Evolutionary conservation across 1,284 basidiomycete genomes (phyloP).

Genomic region (Malassezia vespertilionis): DNA sequence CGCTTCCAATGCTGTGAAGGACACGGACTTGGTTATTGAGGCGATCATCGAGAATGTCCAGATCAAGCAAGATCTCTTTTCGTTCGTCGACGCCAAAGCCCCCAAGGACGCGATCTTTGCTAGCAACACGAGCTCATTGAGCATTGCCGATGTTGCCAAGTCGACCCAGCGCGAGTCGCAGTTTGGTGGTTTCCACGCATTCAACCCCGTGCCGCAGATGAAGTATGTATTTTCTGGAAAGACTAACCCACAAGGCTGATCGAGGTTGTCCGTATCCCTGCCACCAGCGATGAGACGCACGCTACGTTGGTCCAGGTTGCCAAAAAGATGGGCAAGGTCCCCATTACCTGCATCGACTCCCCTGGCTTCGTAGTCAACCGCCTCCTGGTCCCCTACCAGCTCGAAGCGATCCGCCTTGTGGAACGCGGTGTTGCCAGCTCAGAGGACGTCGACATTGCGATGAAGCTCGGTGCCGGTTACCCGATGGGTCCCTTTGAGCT

Average conservation of each 20-base stretch:
- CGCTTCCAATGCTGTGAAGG: slow-evolving; percentile 50
- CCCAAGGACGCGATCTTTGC: slow-evolving; percentile 52
- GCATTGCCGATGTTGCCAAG: slow-evolving; percentile 52
- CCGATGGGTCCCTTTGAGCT: slow-evolving; percentile 54
- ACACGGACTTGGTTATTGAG: slow-evolving; percentile 54
- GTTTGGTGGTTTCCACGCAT: slow-evolving; percentile 53
- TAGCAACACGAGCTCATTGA: slow-evolving; percentile 54
- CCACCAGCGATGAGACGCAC: slow-evolving; percentile 52
- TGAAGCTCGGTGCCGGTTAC: slow-evolving; percentile 55
- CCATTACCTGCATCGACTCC: slow-evolving; percentile 53
- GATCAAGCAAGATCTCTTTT: slow-evolving; percentile 54
- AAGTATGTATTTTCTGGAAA: slow-evolving; percentile 47
- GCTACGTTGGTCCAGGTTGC: slow-evolving; percentile 51
- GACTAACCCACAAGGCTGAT: slow-evolving; percentile 37
- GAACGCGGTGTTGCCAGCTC: slow-evolving; percentile 55
- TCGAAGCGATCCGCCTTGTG: slow-evolving; percentile 55
- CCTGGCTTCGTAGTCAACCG: slow-evolving; percentile 53
- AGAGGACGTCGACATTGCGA: slow-evolving; percentile 55
- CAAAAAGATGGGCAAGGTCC: slow-evolving; percentile 52
- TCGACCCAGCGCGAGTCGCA: slow-evolving; percentile 27
- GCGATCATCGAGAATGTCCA: slow-evolving; percentile 56
- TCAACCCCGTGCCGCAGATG: slow-evolving; percentile 52
- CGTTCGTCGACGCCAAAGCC: slow-evolving; percentile 52
- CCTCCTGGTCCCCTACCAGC: slow-evolving; percentile 53
- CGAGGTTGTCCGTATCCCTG: slow-evolving; percentile 52